A percentile compares a stretch with the other conserved stretches of the same genome.
Evolutionary conservation across 1,284 basidiomycete genomes (phyloP).

Genomic region (Mycosarcoma maydis): DNA sequence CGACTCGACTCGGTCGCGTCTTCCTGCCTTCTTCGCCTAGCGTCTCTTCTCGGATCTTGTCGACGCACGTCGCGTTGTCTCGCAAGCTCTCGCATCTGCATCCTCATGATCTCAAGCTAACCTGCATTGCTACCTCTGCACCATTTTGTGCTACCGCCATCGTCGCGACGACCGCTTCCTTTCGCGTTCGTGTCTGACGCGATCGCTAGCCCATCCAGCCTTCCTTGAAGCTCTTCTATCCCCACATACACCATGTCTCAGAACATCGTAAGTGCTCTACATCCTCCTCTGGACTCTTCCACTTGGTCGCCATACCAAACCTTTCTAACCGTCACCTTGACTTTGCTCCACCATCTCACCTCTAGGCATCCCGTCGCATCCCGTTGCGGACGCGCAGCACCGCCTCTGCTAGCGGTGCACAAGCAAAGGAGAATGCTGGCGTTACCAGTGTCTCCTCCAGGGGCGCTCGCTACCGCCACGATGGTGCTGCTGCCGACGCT

Average conservation of each 20-base stretch:
- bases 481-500: constrained; percentile 35
- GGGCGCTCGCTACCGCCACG: constrained; percentile 23
- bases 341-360: background rate
- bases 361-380: constrained; percentile 45
- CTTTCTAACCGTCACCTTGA: constrained; percentile 8
- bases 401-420: constrained; percentile 29
- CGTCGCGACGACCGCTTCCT: constrained; percentile 12
- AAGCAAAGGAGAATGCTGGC: constrained; percentile 48
- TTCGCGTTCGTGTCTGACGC: constrained; percentile 24
- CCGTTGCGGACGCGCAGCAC: constrained; percentile 49
- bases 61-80: constrained; percentile 15
- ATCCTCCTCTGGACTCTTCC: no score
- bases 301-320: background rate
- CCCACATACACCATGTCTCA: constrained; percentile 26
- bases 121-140: constrained; percentile 12
- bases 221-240: constrained; percentile 1
- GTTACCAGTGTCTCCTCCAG: constrained; percentile 28
- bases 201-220: constrained; percentile 12
- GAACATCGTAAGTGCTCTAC: constrained; percentile 26
- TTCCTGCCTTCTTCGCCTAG: background rate
- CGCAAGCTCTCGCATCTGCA: constrained; percentile 2
- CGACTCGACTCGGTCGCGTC: constrained; percentile 15
- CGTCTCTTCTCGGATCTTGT: background rate
- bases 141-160: constrained; percentile 10
- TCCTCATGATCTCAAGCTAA: constrained; percentile 27